Evolutionary conservation across 192 early-diverging fungal genomes (phyloP), one percentile per base, ranked within the genome.

Genomic region (Umbelopsis sp.): DNA sequence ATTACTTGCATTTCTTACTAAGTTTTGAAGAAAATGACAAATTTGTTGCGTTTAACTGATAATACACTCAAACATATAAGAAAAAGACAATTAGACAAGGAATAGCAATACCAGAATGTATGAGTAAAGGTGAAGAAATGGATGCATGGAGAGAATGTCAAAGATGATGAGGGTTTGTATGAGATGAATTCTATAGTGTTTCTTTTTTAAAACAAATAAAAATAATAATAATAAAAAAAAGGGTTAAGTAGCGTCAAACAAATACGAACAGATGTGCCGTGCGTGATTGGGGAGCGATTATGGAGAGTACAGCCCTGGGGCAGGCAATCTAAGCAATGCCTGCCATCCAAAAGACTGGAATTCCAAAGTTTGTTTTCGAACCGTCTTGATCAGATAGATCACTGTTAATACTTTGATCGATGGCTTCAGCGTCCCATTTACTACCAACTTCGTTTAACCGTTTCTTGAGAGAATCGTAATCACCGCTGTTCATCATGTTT

Each of bases 401-500:
- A 2, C 12, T 11, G 56, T 20, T 26, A 32, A 34, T 14, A 29
- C 56, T 29, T 16, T 49, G 47, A 31, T 17, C 56, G 31, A 62
- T 29, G 56, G 56, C 38, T 34, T 31, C 56, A 62, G 31, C 29
- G 56, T 62, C 56, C 56, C 56, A 62, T 62, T 62, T 62, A 32
- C 56, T n/a, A 36, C 56, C 56, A 17, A 62, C 26, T 62, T 62
- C 29, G 34, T 11, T 36, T 32, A 62, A 31, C 14, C 31, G 26
- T 32, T 31, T 62, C 56, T 62, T 62, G 29, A 62, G 56, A 22
- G 56, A 14, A 34, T 62, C 56, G 14, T 62, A 62, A 32, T 62
- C 56, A 17, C 29, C 56, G 26, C 56, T 62, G 56, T 62, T 62
- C 56, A 62, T 62, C 56, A 62, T 62, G 56, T 62, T 62, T 34